Evolutionary conservation across 805 yeast genomes (phyloP).

Genomic region (Barnettozyma pratensis): DNA sequence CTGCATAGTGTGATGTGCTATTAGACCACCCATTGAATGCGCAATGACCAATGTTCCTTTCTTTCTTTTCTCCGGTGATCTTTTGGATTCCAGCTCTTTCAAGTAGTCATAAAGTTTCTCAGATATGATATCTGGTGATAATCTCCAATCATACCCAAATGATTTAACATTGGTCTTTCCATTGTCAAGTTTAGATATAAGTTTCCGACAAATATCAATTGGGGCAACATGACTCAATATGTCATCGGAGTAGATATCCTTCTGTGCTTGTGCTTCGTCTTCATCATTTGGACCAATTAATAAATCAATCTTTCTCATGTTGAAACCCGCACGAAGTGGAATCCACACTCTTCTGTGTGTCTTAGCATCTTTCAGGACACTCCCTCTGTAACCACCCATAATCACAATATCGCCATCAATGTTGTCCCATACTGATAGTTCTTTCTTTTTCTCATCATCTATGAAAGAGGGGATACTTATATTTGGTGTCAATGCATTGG

Average conservation of each 20-base stretch:
- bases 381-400: slow-evolving; percentile 87
- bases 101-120: slow-evolving; percentile 47
- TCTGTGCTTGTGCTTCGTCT: slow-evolving; percentile 57
- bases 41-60: slow-evolving; percentile 70
- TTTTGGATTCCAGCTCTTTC: slow-evolving; percentile 35
- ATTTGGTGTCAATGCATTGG: slow-evolving; percentile 51
- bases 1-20: slow-evolving; percentile 76
- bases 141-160: slow-evolving; percentile 94
- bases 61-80: slow-evolving; percentile 32
- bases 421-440: slow-evolving; percentile 44
- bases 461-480: slow-evolving; percentile 22
- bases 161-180: slow-evolving; percentile 60
- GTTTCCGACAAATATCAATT: slow-evolving; percentile 63
- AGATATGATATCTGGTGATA: slow-evolving; percentile 56
- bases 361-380: slow-evolving; percentile 58
- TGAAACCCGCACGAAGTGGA: slow-evolving; percentile 81
- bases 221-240: slow-evolving; percentile 83
- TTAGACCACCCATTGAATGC: slow-evolving; percentile 92
- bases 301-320: slow-evolving; percentile 63
- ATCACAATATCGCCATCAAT: slow-evolving; percentile 76
- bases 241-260: slow-evolving; percentile 63
- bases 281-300: slow-evolving; percentile 66
- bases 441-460: slow-evolving; percentile 22
- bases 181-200: slow-evolving; percentile 52
- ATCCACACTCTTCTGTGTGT: slow-evolving; percentile 77